A percentile compares a stretch with the other conserved stretches of the same genome.
These are phyloP conservation scores for Cadophora sp. DNA, from an alignment of 2,329 filamentous ascomycete species.

Conservation along the genomic window DNA sequence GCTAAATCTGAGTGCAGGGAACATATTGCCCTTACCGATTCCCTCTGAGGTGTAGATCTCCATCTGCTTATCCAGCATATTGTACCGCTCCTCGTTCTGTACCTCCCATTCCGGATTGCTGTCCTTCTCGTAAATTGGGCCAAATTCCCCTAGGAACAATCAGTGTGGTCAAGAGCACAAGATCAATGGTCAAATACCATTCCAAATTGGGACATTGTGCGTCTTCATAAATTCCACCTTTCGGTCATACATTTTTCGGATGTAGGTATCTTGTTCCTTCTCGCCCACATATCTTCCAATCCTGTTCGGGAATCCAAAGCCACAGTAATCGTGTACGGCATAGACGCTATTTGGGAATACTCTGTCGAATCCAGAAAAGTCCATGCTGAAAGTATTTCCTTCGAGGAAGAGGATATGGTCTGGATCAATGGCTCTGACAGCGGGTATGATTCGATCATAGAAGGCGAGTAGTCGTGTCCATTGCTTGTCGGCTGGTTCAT, in stretches of 20 bases:
- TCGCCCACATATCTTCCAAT: not conserved
- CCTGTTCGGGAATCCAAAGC: not conserved
- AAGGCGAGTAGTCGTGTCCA: not conserved
- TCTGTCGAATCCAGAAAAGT: not conserved
- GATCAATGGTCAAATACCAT: not conserved
- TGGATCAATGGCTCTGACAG: not conserved
- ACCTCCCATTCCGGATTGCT: not conserved
- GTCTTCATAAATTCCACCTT: not conserved
- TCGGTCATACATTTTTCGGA: not conserved
- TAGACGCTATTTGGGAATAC: not conserved
- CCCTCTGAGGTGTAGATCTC: not conserved
- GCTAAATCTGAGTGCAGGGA: not conserved
- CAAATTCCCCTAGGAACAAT: not conserved
- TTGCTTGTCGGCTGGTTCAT: conserved; percentile 3
- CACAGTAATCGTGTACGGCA: not conserved
- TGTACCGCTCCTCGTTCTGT: not conserved
- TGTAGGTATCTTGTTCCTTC: not conserved
- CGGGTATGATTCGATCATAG: not conserved
- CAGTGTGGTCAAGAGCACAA: not conserved
- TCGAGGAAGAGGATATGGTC: not conserved
- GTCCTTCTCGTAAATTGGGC: not conserved
- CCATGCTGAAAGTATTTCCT: not conserved
- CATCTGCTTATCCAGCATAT: not conserved
- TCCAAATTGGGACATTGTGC: not conserved
- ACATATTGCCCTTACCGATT: not conserved